Conservation (phyloP, 257 asterid genomes). For the Cordia subcordata region DNA sequence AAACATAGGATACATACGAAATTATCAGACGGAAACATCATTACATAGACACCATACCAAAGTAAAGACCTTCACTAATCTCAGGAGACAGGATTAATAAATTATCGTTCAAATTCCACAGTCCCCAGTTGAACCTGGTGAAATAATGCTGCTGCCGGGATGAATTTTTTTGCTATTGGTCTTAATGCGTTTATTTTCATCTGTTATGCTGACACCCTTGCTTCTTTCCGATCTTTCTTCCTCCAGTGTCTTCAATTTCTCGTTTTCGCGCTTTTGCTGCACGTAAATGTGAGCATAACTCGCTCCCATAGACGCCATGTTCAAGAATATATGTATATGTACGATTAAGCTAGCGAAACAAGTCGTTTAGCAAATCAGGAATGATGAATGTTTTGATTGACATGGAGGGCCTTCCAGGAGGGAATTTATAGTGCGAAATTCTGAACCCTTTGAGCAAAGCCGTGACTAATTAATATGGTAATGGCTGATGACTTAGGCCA, state of each 20-base stretch:
- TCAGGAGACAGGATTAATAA: too few relatives aligned
- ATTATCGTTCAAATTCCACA: too few relatives aligned
- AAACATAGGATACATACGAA: too few relatives aligned
- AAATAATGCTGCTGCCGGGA: constrained; percentile 20
- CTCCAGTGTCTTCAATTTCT: constrained; percentile 26
- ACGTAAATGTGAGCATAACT: constrained; percentile 35
- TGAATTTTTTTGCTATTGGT: constrained; percentile 26
- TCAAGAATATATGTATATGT: too few relatives aligned
- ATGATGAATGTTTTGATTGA: not conserved
- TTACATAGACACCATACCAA: too few relatives aligned
- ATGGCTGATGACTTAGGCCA: constrained; percentile 11
- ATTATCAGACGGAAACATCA: too few relatives aligned
- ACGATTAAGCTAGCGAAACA: not conserved
- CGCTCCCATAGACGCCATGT: constrained; percentile 46
- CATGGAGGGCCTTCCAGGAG: not conserved
- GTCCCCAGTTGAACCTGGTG: not conserved
- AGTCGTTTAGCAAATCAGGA: not conserved
- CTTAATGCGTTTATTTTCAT: constrained; percentile 15
- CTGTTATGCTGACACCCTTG: constrained; percentile 1
- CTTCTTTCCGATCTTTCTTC: constrained; percentile 21
- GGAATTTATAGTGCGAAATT: constrained; percentile 32
- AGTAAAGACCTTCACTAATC: too few relatives aligned
- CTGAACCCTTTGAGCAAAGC: constrained; percentile 7
- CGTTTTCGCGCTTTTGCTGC: constrained; percentile 35
- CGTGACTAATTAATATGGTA: not conserved